Evolutionary conservation across 2,329 filamentous ascomycete species (phyloP), one percentile per base, ranked within the genome.

Genomic region (Fusarium burgessii): DNA sequence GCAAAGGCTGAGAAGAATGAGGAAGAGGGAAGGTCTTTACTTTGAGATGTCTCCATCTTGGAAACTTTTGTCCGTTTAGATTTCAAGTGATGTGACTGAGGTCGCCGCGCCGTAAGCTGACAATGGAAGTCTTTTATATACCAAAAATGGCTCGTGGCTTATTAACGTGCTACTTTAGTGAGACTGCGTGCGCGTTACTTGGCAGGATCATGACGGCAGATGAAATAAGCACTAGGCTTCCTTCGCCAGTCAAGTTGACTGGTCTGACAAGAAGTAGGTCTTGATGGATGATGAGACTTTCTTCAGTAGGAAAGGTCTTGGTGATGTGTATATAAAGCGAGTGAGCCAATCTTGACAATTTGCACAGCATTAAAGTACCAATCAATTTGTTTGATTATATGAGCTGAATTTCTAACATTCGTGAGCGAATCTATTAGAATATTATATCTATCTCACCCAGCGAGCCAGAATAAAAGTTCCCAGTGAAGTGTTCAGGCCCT

Each of bases 1-100:
- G 77, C 77, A 17, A 80, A 64, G 2, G 64, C 63, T 15, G 75
- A 68, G 43, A 80, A 79, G 58, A 73, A 79, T 2, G 64, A 59
- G 1, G 73, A 64, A 14, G 27, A 63, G 1, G 73, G 73, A 1
- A 75, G 52, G 29, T 36, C 36, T 40, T 66, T 69, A 27, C 51
- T 69, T 10, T 69, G 68, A 5, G 64, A 69, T 9, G 58, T 23
- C 4, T 41, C 15, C 68, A 71, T 71, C 27, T 15, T 54, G 32
- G 5, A 51, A 17, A 6, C 8, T 1, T 9, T 29, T 4, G 5
- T 14, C 17, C 42, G 4, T 11, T 33, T 5, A n/a, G 7, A 15
- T 23, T 4, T 42, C 17, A 7, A 12, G 6, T 18, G 36, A 8
- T 23, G 1, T 23, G 0, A 13, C 36, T 7, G 12, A 10, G 27